A percentile compares a stretch with the other conserved stretches of the same genome.
phyloP scores from a whole-genome alignment of 2,329 filamentous ascomycete genomes.

The Monosporascus ibericus region DNA sequence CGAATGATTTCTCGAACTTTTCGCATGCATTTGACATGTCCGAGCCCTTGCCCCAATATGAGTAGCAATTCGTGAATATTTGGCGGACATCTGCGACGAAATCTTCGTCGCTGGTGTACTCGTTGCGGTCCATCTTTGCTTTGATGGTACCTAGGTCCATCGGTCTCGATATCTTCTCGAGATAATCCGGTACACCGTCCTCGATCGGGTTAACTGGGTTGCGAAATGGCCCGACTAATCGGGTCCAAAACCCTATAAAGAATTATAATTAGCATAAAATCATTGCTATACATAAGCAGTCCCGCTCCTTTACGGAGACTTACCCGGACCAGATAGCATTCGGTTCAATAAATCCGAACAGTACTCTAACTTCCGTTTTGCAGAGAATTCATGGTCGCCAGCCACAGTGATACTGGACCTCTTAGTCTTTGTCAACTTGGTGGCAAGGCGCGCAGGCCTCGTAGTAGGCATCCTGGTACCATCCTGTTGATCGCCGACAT shows the following conservation, averaged over 20 bases:
- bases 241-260: slow-evolving; percentile 55
- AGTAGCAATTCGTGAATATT: slow-evolving; percentile 59
- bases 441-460: slow-evolving; percentile 23
- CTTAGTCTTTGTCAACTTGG: slow-evolving; percentile 25
- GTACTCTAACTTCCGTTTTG: slow-evolving; percentile 47
- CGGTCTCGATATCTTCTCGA: slow-evolving; percentile 52
- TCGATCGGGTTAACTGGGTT: slow-evolving; percentile 51
- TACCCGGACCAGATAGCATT: slow-evolving; percentile 58
- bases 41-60: slow-evolving; percentile 53
- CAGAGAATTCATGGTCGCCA: slow-evolving; percentile 26
- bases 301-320: slow-evolving; percentile 5
- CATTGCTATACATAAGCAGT: too few species aligned
- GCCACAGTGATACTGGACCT: slow-evolving; percentile 20
- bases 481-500: slow-evolving; percentile 17
- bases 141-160: slow-evolving; percentile 60
- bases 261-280: not conserved
- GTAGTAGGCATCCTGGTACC: slow-evolving; percentile 22
- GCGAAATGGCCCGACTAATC: slow-evolving; percentile 56
- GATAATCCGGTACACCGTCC: slow-evolving; percentile 56
- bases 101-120: slow-evolving; percentile 46
- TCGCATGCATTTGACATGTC: slow-evolving; percentile 50
- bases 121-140: slow-evolving; percentile 48
- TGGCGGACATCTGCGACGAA: slow-evolving; percentile 53
- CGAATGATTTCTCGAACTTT: slow-evolving; percentile 51
- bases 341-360: slow-evolving; percentile 51